These are phyloP conservation scores for Euphorbia lathyris DNA, from an alignment of 345 rosid species.

Conservation along the genomic window DNA sequence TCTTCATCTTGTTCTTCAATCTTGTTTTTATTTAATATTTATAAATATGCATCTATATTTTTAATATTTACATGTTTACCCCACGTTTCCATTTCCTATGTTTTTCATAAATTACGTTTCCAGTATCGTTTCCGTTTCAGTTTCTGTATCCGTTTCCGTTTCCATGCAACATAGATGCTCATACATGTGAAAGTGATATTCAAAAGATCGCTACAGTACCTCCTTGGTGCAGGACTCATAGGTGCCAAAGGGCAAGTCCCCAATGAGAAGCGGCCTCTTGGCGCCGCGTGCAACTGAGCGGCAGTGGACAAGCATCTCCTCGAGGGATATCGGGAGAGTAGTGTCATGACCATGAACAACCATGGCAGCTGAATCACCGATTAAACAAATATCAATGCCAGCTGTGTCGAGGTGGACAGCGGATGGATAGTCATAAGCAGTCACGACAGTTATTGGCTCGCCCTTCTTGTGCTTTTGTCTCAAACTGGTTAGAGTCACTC, in stretches of 20 bases:
- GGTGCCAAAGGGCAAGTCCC: slow-evolving; percentile 86
- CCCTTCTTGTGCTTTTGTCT: slow-evolving; percentile 62
- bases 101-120: too few relatives aligned
- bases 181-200: background rate
- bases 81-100: too few relatives aligned
- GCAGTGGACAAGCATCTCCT: slow-evolving; percentile 92
- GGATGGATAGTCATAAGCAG: slow-evolving; percentile 88
- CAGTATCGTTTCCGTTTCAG: too few relatives aligned
- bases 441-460: slow-evolving; percentile 70
- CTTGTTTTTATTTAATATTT: too few relatives aligned
- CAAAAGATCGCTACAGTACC: slow-evolving; percentile 29
- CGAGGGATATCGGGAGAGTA: slow-evolving; percentile 87
- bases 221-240: slow-evolving; percentile 69
- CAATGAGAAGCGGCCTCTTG: slow-evolving; percentile 67
- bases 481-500: slow-evolving; percentile 59
- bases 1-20: too few relatives aligned
- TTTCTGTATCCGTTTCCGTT: too few relatives aligned
- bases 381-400: slow-evolving; percentile 77
- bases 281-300: slow-evolving; percentile 92
- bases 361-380: slow-evolving; percentile 95
- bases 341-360: slow-evolving; percentile 94
- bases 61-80: too few relatives aligned
- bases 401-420: slow-evolving; percentile 82
- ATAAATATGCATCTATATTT: too few relatives aligned
- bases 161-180: too few relatives aligned